Evolutionary conservation across 176 grass and related monocot genomes (phyloP).

Genomic region (Musa schizocarpa): DNA sequence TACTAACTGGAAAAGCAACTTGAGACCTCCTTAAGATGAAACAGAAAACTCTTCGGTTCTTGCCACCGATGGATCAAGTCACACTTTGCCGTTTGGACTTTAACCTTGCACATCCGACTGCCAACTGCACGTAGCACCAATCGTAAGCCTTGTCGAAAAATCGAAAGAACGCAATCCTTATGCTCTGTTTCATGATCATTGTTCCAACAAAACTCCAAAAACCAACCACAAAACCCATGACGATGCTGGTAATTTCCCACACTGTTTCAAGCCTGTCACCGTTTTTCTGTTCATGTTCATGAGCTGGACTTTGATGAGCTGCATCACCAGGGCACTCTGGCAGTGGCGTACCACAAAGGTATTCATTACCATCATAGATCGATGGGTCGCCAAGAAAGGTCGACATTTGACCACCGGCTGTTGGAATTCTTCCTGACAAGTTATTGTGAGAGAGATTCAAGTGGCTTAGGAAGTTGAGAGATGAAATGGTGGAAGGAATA

Average conservation of each 20-base stretch:
- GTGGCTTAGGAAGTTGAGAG: not conserved
- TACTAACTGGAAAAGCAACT: no score
- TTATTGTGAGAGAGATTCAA: conserved; percentile 36
- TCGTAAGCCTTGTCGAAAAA: not conserved
- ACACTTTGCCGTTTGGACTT: not conserved
- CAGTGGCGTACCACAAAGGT: conserved; percentile 7
- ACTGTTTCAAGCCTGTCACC: not conserved
- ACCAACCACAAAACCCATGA: not conserved
- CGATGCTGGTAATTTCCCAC: not conserved
- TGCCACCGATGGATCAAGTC: not conserved
- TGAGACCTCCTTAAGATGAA: no score
- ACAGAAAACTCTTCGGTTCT: not conserved
- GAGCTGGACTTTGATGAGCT: no score
- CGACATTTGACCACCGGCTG: not conserved
- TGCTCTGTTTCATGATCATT: not conserved
- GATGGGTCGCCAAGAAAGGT: not conserved
- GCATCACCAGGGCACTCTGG: not conserved
- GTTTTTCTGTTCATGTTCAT: not conserved
- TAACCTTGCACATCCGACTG: not conserved
- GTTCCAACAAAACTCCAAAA: not conserved
- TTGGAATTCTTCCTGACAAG: conserved; percentile 28
- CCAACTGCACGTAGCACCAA: not conserved
- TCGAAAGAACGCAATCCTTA: not conserved
- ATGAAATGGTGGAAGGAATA: conserved; percentile 20
- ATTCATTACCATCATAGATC: conserved; percentile 16